Evolutionary conservation across 2,329 filamentous ascomycete genomes (phyloP).

Genomic region (Malbranchea zuffiana): DNA sequence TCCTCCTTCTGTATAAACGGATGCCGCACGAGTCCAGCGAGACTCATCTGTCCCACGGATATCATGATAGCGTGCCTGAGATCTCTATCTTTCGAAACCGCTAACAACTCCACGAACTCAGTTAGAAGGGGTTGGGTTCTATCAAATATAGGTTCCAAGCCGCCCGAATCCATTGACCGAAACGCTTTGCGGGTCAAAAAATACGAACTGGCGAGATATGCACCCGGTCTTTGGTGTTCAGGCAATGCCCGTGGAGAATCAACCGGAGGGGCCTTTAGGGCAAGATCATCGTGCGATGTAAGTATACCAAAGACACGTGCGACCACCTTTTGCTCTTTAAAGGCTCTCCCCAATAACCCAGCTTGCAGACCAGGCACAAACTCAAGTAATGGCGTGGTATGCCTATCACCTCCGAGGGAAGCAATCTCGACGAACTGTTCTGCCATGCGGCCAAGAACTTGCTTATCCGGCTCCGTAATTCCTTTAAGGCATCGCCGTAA

Average conservation of each 20-base stretch:
- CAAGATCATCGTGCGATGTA: conserved; percentile 51
- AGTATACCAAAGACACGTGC: conserved; percentile 67
- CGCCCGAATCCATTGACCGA: too few species aligned
- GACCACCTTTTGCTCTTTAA: conserved; percentile 44
- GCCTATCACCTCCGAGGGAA: conserved; percentile 45
- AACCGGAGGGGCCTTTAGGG: conserved; percentile 34
- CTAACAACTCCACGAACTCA: too few species aligned
- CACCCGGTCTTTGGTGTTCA: too few species aligned
- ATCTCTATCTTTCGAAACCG: conserved; percentile 44
- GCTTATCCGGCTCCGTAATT: conserved; percentile 28
- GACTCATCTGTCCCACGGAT: conserved; percentile 51
- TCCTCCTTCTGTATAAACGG: conserved; percentile 21
- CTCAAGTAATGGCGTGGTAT: not conserved
- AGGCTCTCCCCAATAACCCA: not conserved
- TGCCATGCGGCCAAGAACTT: conserved; percentile 36
- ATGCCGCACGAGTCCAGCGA: conserved; percentile 43
- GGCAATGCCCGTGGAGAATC: too few species aligned
- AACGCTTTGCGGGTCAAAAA: too few species aligned
- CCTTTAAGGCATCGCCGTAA: conserved; percentile 38
- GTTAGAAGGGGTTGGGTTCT: too few species aligned
- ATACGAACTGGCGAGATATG: too few species aligned
- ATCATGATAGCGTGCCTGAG: conserved; percentile 48
- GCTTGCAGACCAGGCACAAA: not conserved
- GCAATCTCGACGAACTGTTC: conserved; percentile 45
- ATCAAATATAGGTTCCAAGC: too few species aligned